phyloP scores from a whole-genome alignment of 2,329 filamentous ascomycete species.

The Fusarium graminum region DNA sequence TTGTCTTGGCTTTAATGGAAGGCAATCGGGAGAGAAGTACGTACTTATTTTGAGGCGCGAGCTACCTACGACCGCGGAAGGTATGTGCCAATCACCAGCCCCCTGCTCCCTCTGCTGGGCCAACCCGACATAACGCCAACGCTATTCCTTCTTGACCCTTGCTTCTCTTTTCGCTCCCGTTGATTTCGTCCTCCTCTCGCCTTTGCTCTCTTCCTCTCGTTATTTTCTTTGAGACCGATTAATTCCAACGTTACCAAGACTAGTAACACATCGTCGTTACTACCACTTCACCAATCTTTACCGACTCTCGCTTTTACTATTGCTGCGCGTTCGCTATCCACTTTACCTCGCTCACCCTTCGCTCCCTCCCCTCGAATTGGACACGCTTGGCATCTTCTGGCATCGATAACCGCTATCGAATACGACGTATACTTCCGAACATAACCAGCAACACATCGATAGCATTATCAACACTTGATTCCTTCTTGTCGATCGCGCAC shows the following conservation, averaged over 20 bases:
- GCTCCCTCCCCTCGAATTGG: constrained; percentile 21
- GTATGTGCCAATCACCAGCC: constrained; percentile 27
- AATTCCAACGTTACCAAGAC: constrained; percentile 24
- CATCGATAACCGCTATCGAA: constrained; percentile 8
- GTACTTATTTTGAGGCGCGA: constrained; percentile 15
- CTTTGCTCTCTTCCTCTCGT: constrained; percentile 20
- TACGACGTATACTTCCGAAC: constrained; percentile 11
- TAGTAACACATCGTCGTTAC: constrained; percentile 15
- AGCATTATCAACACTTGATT: constrained; percentile 4
- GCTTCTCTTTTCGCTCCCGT: constrained; percentile 30
- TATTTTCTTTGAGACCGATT: constrained; percentile 22
- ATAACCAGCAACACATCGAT: constrained; percentile 4
- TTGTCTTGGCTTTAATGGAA: constrained; percentile 29
- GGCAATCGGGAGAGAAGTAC: constrained; percentile 26
- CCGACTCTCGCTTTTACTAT: constrained; percentile 37
- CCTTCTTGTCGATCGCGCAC: not conserved
- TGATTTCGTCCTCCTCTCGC: constrained; percentile 35
- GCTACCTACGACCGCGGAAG: not conserved
- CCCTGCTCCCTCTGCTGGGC: constrained; percentile 37
- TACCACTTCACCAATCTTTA: constrained; percentile 24
- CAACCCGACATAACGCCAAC: constrained; percentile 41
- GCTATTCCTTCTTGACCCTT: constrained; percentile 30
- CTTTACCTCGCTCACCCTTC: constrained; percentile 9
- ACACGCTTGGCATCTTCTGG: constrained; percentile 23
- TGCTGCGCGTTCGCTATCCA: constrained; percentile 35